Percentiles rank a stretch among this genome's conserved stretches.
Evolutionary conservation across 2,329 filamentous ascomycete genomes (phyloP).

Genomic region (Clarireedia homoeocarpa): DNA sequence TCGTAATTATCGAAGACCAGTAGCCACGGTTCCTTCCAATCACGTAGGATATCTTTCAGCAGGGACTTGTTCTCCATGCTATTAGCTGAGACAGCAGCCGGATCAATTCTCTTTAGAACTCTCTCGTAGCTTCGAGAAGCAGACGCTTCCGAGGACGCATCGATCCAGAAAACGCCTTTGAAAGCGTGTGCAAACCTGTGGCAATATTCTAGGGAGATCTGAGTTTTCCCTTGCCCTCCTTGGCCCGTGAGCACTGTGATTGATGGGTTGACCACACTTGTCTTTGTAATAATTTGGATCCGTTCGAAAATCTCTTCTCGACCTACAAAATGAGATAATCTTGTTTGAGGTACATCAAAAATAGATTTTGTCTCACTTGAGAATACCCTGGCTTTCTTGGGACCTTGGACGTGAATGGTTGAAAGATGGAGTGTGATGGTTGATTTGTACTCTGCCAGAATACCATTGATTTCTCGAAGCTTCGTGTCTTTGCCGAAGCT

Average conservation of each 20-base stretch:
- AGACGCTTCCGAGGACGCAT: slow-evolving; percentile 12
- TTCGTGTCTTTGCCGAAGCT: slow-evolving; percentile 7
- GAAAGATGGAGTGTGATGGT: slow-evolving; percentile 4
- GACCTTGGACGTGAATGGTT: background rate
- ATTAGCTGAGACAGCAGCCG: background rate
- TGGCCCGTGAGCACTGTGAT: slow-evolving; percentile 1
- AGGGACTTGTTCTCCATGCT: background rate
- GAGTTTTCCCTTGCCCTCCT: slow-evolving; percentile 10
- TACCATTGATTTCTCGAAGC: background rate
- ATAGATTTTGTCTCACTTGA: background rate
- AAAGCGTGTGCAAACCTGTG: background rate
- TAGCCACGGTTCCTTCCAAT: slow-evolving; percentile 14
- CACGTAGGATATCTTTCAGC: slow-evolving; percentile 7
- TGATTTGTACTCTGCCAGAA: slow-evolving; percentile 2
- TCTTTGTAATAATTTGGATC: background rate
- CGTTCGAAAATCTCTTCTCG: background rate
- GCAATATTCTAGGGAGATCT: slow-evolving; percentile 4
- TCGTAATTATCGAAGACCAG: slow-evolving; percentile 23
- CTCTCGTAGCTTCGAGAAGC: slow-evolving; percentile 12
- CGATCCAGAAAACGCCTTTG: slow-evolving; percentile 19
- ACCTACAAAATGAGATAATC: background rate
- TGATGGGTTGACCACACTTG: background rate
- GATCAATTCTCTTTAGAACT: slow-evolving; percentile 11
- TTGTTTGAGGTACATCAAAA: background rate
- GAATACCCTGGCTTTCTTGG: background rate